Evolutionary conservation across 2,329 filamentous ascomycete species (phyloP).

Genomic region (Passalora sequoiae): DNA sequence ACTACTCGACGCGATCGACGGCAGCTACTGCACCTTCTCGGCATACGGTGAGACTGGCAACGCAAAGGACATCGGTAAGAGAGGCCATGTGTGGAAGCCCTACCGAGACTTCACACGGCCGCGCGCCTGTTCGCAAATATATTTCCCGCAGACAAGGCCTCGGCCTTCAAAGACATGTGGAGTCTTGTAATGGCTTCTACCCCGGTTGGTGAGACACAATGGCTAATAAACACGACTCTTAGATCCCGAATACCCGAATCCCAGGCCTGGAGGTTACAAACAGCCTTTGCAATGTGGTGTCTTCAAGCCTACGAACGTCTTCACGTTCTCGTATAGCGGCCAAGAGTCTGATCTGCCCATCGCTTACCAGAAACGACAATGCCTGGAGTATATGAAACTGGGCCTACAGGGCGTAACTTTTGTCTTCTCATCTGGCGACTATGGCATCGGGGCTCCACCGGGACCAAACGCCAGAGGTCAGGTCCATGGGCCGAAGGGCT

Average conservation of each 20-base stretch:
- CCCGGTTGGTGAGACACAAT: too few species aligned
- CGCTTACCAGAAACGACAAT: constrained; percentile 56
- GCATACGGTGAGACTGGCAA: too few species aligned
- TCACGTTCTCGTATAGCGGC: constrained; percentile 61
- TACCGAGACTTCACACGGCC: too few species aligned
- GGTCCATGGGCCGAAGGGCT: constrained; percentile 33
- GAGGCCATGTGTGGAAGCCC: too few species aligned
- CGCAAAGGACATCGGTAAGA: too few species aligned
- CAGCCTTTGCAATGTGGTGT: constrained; percentile 21
- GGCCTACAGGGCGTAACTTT: constrained; percentile 58
- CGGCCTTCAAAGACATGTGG: too few species aligned
- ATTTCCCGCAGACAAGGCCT: too few species aligned
- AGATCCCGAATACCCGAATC: constrained; percentile 17
- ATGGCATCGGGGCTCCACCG: constrained; percentile 45
- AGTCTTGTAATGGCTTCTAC: too few species aligned
- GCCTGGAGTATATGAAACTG: constrained; percentile 58
- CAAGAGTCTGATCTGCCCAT: constrained; percentile 56
- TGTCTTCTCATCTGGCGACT: constrained; percentile 58
- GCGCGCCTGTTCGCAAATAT: too few species aligned
- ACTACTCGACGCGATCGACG: constrained; percentile 17
- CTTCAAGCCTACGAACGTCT: constrained; percentile 40
- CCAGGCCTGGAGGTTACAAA: constrained; percentile 8
- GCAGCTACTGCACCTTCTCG: constrained; percentile 23
- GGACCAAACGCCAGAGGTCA: constrained; percentile 31
- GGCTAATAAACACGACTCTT: too few species aligned